A percentile compares a stretch with the other conserved stretches of the same genome.
phyloP scores from a whole-genome alignment of 73 alveolate genomes.

The Paraurostyla sp. region DNA sequence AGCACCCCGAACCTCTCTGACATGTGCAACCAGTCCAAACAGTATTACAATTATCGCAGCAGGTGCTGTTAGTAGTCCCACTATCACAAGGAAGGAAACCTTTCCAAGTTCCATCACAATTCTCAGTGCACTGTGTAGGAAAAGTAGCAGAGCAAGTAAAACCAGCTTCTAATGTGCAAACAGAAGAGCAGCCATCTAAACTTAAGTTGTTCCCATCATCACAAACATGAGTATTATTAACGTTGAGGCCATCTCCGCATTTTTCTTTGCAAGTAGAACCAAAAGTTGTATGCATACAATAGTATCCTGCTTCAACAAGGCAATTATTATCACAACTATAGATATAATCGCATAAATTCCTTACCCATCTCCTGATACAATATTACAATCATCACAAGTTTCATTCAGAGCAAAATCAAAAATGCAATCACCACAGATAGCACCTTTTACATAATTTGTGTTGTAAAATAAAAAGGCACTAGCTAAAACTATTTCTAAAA shows the following conservation, averaged over 20 bases:
- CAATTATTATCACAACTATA: neutral
- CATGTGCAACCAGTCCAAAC: conserved; percentile 34
- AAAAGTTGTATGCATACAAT: neutral
- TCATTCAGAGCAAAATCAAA: neutral
- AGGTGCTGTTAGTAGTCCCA: neutral
- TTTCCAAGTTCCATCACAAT: conserved; percentile 46
- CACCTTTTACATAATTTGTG: too few species aligned
- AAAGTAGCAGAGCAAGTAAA: conserved; percentile 19
- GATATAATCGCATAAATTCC: neutral
- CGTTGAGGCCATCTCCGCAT: conserved; percentile 48
- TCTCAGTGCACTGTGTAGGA: conserved; percentile 25
- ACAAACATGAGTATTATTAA: neutral
- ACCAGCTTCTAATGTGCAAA: conserved; percentile 43
- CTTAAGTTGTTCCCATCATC: conserved; percentile 40
- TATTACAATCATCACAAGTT: conserved; percentile 11
- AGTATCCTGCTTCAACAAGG: conserved; percentile 29
- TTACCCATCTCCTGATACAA: neutral
- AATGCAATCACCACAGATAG: conserved; percentile 27
- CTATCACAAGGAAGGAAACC: conserved; percentile 43
- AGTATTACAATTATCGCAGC: conserved; percentile 3
- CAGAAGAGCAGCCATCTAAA: conserved; percentile 30
- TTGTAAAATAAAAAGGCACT: too few species aligned
- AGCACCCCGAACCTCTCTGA: neutral
- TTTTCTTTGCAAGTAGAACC: conserved; percentile 22
- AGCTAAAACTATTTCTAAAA: too few species aligned